Conservation (phyloP, 345 rosid genomes). For the Linum trigynum region DNA sequence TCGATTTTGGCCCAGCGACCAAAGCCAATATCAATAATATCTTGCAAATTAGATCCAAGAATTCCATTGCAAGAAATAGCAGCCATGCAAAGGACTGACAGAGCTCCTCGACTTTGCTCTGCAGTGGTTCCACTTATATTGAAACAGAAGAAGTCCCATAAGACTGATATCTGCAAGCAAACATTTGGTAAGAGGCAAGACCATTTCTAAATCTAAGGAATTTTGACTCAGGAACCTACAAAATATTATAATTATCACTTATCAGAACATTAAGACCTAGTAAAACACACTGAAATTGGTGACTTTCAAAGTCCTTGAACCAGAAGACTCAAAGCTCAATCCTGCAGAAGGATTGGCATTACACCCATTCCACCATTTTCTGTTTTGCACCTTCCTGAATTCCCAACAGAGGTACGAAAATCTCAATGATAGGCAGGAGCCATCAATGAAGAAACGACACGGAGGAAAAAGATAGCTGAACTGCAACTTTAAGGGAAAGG, state of each 20-base stretch:
- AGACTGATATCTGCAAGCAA: constrained; percentile 61
- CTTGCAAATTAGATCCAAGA: constrained; percentile 86
- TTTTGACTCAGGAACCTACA: background rate
- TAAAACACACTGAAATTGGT: background rate
- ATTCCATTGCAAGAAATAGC: constrained; percentile 71
- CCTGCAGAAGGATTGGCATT: constrained; percentile 3
- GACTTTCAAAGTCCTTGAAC: constrained; percentile 7
- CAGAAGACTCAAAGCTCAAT: background rate
- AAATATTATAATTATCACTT: no score
- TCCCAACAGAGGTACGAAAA: background rate
- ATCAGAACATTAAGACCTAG: background rate
- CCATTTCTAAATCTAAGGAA: background rate
- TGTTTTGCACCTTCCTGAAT: background rate
- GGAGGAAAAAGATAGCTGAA: background rate
- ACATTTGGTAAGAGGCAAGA: constrained; percentile 5
- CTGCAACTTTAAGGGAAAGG: background rate
- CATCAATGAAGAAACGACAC: background rate
- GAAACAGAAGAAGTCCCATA: constrained; percentile 97
- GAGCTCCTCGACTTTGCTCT: constrained; percentile 86
- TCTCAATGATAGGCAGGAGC: no score
- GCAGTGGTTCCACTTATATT: constrained; percentile 84
- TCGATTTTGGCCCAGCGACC: constrained; percentile 99
- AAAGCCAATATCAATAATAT: constrained; percentile 93
- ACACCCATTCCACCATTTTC: background rate
- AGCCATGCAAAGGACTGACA: constrained; percentile 92